Evolutionary conservation across 805 yeast genomes (phyloP).

Genomic region (Candida takata): DNA sequence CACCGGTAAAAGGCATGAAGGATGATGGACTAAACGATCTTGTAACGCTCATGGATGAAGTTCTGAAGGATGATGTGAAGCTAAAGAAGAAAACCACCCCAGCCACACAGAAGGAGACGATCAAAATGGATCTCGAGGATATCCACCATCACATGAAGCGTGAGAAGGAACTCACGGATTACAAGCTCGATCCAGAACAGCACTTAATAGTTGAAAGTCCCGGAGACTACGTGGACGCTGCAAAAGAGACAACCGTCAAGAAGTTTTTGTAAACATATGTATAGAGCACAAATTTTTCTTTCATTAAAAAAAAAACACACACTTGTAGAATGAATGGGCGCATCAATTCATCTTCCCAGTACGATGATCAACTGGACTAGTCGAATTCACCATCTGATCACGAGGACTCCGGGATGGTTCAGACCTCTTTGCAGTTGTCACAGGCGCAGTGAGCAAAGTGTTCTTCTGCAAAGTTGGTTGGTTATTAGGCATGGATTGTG

Average conservation of each 20-base stretch:
- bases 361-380: conserved; percentile 12
- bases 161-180: conserved; percentile 23
- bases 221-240: conserved; percentile 33
- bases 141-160: conserved; percentile 24
- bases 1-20: background rate
- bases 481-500: conserved; percentile 16
- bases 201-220: conserved; percentile 34
- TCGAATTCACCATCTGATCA: conserved; percentile 2
- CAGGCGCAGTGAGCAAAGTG: conserved; percentile 6
- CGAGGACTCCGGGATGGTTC: conserved; percentile 7
- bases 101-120: conserved; percentile 1
- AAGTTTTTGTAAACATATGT: conserved; percentile 27
- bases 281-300: background rate
- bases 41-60: background rate
- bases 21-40: background rate
- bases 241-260: conserved; percentile 29
- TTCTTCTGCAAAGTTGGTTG: conserved; percentile 5
- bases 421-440: conserved; percentile 8
- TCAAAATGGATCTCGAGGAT: conserved; percentile 10
- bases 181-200: conserved; percentile 25
- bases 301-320: background rate
- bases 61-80: background rate
- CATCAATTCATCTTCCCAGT: background rate
- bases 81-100: background rate
- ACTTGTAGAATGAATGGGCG: too few species aligned